Evolutionary conservation across 257 asterid genomes (phyloP).

Genomic region (Solanum arcanum): DNA sequence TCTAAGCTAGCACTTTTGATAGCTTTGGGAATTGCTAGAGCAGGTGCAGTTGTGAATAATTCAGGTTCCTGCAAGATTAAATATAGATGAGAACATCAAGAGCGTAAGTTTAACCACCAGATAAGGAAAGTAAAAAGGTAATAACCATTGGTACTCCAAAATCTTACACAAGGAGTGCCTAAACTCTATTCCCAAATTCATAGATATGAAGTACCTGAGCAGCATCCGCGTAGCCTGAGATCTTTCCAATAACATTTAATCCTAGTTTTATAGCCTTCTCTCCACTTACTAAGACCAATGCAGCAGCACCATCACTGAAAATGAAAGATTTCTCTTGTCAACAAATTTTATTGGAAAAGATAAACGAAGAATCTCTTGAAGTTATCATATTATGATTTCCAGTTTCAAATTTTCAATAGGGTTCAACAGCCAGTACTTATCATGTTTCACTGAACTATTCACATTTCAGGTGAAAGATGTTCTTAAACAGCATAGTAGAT

Average conservation of each 20-base stretch:
- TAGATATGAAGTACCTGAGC: slow-evolving; percentile 55
- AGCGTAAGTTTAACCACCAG: background rate
- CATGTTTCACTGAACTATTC: background rate
- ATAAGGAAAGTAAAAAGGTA: background rate
- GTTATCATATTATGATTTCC: background rate
- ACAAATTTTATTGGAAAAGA: background rate
- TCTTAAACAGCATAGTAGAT: background rate
- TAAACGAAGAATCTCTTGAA: background rate
- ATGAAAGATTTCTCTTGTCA: slow-evolving; percentile 9
- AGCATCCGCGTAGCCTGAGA: slow-evolving; percentile 92
- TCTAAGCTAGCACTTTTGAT: slow-evolving; percentile 73
- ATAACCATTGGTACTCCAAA: background rate
- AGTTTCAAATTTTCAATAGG: background rate
- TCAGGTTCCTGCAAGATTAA: slow-evolving; percentile 73
- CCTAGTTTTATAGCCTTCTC: slow-evolving; percentile 77
- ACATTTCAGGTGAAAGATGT: background rate
- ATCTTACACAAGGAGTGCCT: background rate
- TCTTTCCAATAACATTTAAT: slow-evolving; percentile 72
- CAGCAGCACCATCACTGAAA: slow-evolving; percentile 97
- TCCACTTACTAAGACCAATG: slow-evolving; percentile 93
- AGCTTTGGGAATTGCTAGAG: slow-evolving; percentile 96
- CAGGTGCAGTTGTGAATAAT: slow-evolving; percentile 85
- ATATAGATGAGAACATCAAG: background rate
- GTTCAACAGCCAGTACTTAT: background rate
- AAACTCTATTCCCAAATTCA: background rate